A percentile compares a stretch with the other conserved stretches of the same genome.
phyloP scores from a whole-genome alignment of 352 stramenopile species.

The Globisporangium sylvaticum region DNA sequence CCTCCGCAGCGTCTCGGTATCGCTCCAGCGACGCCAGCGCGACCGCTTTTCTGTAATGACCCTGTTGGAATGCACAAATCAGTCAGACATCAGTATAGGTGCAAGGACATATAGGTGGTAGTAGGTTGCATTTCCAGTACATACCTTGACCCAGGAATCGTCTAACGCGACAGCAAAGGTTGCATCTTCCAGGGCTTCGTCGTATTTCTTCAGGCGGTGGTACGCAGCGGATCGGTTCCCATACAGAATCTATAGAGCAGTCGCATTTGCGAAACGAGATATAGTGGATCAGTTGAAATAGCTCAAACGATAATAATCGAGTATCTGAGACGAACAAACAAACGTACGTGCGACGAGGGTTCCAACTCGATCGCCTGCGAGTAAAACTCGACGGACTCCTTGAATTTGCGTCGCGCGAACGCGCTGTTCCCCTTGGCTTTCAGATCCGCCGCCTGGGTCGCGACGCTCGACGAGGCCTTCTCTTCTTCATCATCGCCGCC shows the following conservation, averaged over 20 bases:
- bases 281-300: neutral
- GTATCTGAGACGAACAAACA: neutral
- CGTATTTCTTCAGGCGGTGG: constrained; percentile 68
- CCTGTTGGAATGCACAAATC: constrained; percentile 22
- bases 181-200: constrained; percentile 59
- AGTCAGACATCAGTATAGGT: neutral
- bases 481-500: constrained; percentile 28
- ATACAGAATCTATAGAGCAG: constrained; percentile 58
- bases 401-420: constrained; percentile 74
- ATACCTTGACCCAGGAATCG: constrained; percentile 72
- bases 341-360: constrained; percentile 60
- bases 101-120: neutral
- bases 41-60: constrained; percentile 73
- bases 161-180: constrained; percentile 59
- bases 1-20: constrained; percentile 56
- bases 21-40: constrained; percentile 61
- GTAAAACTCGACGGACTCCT: constrained; percentile 80
- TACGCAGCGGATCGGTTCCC: constrained; percentile 78
- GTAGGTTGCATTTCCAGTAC: neutral
- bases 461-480: constrained; percentile 12
- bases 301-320: neutral
- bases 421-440: constrained; percentile 79
- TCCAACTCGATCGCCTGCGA: constrained; percentile 83
- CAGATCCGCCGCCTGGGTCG: constrained; percentile 23
- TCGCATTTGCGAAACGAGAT: neutral